These are phyloP conservation scores for Hylodesmum podocarpum DNA, from an alignment of 306 rosid genomes.

Conservation along the genomic window DNA sequence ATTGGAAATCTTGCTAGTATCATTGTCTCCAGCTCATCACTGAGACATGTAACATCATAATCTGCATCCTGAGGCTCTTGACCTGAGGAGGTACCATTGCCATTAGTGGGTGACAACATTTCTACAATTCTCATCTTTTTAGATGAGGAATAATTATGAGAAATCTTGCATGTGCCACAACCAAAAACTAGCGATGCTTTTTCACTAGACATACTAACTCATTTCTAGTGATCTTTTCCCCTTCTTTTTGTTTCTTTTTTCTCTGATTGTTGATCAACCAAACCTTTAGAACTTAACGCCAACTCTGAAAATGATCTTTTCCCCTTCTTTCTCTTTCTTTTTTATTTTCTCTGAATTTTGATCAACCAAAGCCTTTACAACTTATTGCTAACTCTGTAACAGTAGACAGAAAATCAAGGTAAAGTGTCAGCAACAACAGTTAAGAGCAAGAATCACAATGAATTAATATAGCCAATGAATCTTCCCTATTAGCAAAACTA, in stretches of 20 bases:
- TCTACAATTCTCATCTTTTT: conserved; percentile 17
- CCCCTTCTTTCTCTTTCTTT: neutral
- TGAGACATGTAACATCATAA: conserved; percentile 54
- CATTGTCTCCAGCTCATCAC: conserved; percentile 68
- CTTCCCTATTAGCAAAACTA: neutral
- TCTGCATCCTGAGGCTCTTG: conserved; percentile 80
- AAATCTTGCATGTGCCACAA: conserved; percentile 6
- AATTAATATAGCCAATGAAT: neutral
- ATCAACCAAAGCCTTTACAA: conserved; percentile 20
- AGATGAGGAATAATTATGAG: conserved; percentile 14
- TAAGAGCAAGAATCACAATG: neutral
- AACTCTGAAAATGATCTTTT: neutral
- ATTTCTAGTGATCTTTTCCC: neutral
- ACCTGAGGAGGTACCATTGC: conserved; percentile 46
- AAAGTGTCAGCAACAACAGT: conserved; percentile 1
- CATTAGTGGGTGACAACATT: conserved; percentile 5
- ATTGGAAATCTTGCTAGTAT: conserved; percentile 71
- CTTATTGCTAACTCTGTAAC: conserved; percentile 16
- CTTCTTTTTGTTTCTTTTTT: neutral
- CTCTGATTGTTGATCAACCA: conserved; percentile 2
- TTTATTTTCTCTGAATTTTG: neutral
- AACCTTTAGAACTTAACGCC: conserved; percentile 18
- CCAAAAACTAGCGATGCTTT: conserved; percentile 26
- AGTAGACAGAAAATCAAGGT: neutral
- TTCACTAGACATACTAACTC: conserved; percentile 21